Conservation (phyloP, 2,329 filamentous ascomycete species). For the Davidsoniella eucalypti region DNA sequence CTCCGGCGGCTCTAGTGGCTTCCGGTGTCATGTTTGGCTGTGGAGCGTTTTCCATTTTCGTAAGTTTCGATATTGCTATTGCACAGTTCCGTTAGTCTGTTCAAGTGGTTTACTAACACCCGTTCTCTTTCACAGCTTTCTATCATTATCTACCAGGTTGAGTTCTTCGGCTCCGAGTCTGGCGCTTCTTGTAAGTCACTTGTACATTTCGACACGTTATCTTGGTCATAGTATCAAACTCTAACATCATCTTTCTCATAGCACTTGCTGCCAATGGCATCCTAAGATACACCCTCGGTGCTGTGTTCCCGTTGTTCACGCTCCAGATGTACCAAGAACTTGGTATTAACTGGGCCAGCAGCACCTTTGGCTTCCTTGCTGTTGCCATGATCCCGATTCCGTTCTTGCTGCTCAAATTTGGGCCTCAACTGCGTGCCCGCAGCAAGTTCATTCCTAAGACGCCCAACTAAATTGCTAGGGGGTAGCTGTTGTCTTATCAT, state of each 20-base stretch:
- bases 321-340: slow-evolving; percentile 34
- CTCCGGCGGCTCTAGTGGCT: slow-evolving; percentile 34
- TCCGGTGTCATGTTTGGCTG: slow-evolving; percentile 40
- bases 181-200: slow-evolving; percentile 13
- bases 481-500: background rate
- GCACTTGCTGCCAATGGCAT: slow-evolving; percentile 43
- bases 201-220: background rate
- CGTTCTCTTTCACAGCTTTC: slow-evolving; percentile 3
- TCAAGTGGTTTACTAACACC: slow-evolving; percentile 11
- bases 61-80: slow-evolving; percentile 17
- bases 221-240: slow-evolving; percentile 10
- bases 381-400: slow-evolving; percentile 33
- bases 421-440: slow-evolving; percentile 22
- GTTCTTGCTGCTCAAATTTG: slow-evolving; percentile 35
- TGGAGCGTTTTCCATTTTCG: slow-evolving; percentile 44
- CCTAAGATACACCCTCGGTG: slow-evolving; percentile 36
- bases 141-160: slow-evolving; percentile 14
- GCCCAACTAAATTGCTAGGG: background rate
- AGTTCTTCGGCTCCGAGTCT: slow-evolving; percentile 14
- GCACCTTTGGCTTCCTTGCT: slow-evolving; percentile 30
- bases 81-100: background rate
- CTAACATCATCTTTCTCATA: slow-evolving; percentile 39
- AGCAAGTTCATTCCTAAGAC: slow-evolving; percentile 4
- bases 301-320: slow-evolving; percentile 43
- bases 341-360: slow-evolving; percentile 30